A percentile compares a stretch with the other conserved stretches of the same genome.
Conservation (phyloP, 1,284 basidiomycete species). For the Ceratobasidium sp. region DNA sequence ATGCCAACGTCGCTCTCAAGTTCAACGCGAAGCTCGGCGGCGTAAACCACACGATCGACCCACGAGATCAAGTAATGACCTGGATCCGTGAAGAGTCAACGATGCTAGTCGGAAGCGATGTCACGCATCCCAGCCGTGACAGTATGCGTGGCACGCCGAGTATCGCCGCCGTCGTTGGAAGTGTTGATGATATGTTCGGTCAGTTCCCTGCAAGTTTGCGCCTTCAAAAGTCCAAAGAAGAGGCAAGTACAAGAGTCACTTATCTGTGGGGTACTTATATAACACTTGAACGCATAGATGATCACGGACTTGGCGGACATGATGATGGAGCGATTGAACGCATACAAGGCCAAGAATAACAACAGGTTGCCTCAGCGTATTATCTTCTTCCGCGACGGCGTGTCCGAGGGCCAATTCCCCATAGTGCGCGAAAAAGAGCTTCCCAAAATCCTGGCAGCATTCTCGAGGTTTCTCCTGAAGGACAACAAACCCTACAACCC, state of each 20-base stretch:
- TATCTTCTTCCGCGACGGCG: constrained; percentile 82
- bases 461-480: no score
- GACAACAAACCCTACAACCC: constrained; percentile 66
- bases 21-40: constrained; percentile 86
- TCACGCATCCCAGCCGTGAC: constrained; percentile 73
- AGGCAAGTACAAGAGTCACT: constrained; percentile 61
- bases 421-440: constrained; percentile 74
- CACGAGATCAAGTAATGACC: constrained; percentile 58
- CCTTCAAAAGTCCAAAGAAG: constrained; percentile 78
- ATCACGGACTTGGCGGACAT: constrained; percentile 56
- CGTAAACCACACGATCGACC: constrained; percentile 74
- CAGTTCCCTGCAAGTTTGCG: constrained; percentile 79
- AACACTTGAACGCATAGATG: constrained; percentile 83
- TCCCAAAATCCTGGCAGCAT: constrained; percentile 74
- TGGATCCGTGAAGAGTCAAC: constrained; percentile 71
- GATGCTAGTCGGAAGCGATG: constrained; percentile 86
- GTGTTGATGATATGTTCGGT: constrained; percentile 68
- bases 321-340: no score
- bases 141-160: constrained; percentile 68
- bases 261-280: constrained; percentile 56
- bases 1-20: constrained; percentile 81
- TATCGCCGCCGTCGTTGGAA: constrained; percentile 84
- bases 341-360: no score
- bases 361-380: constrained; percentile 67
- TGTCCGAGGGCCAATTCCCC: constrained; percentile 73